A percentile compares a stretch with the other conserved stretches of the same genome.
Evolutionary conservation across 169 alveolate species (phyloP).

Genomic region (Fabrea salina): DNA sequence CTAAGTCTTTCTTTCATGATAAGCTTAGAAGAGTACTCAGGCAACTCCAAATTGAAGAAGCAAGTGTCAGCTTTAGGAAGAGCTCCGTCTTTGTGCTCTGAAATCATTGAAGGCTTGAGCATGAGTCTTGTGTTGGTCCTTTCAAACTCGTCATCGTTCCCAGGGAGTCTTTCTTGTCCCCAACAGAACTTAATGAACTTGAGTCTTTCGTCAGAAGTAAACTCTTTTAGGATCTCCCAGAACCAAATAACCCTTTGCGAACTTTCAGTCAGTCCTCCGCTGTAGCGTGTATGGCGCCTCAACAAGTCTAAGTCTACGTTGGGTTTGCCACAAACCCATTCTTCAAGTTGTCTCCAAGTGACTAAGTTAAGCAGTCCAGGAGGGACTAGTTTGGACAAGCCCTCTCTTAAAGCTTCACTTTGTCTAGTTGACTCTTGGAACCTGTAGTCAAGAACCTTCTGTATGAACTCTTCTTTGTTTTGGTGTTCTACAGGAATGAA

Average conservation of each 20-base stretch:
- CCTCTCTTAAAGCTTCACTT: conserved; percentile 71
- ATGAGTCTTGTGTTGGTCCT: conserved; percentile 78
- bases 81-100: conserved; percentile 61
- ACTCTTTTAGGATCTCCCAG: conserved; percentile 80
- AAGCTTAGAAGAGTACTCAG: conserved; percentile 72
- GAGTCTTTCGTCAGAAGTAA: conserved; percentile 71
- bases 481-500: conserved; percentile 61
- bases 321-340: conserved; percentile 80
- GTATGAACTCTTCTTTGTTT: conserved; percentile 67
- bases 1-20: conserved; percentile 63
- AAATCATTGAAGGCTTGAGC: conserved; percentile 72
- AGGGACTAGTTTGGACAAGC: conserved; percentile 78
- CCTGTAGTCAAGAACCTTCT: conserved; percentile 55
- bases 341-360: conserved; percentile 74
- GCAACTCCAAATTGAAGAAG: conserved; percentile 85
- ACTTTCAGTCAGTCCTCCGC: conserved; percentile 67
- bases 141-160: conserved; percentile 84
- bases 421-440: conserved; percentile 67
- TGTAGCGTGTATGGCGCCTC: conserved; percentile 77
- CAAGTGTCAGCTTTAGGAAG: conserved; percentile 90
- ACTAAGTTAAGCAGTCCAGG: conserved; percentile 71
- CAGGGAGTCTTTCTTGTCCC: conserved; percentile 87
- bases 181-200: conserved; percentile 85
- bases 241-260: conserved; percentile 68
- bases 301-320: conserved; percentile 75